Evolutionary conservation across 2,329 filamentous ascomycete species (phyloP), one percentile per base, ranked within the genome.

Genomic region (Diaporthe sp.): DNA sequence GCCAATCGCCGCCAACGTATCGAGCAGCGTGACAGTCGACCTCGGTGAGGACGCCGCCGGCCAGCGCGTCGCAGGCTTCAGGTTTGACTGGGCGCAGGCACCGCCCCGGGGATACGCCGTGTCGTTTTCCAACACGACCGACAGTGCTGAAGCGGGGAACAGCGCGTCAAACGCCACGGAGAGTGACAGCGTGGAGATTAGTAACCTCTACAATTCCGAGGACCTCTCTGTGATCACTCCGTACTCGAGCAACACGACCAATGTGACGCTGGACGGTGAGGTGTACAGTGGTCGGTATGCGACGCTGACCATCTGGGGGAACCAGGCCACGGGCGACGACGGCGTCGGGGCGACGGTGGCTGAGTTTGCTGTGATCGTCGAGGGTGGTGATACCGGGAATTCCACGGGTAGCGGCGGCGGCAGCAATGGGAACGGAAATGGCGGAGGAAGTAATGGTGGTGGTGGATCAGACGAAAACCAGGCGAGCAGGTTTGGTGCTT

Each of bases 51-150:
- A 44, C 10, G 19, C 57, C 4, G 68, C 71, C 0, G 75, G 75
- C 22, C 70, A 73, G 39, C 51, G 58, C 6, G 73, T 76, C 25
- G 37, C 46, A 1, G 75, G 73, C 2, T 65, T 76, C 60, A 51
- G 75, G 28, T 73, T 76, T 25, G 75, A 76, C 73, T 76, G 75
- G 75, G 75, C 75, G 0, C 75, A 76, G 70, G 75, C 75, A 13
- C 75, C 75, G 6, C 73, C 75, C 4, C n/a, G 62, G 0, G 70
- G 73, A 0, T 76, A 75, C 68, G 72, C 70, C 22, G 75, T 76
- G n/a, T 22, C 70, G 1, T 76, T 76, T 8, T 75, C 75, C 13
- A 76, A 76, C 34, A 15, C 46, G 13, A 55, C 19, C 37, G 28
- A 22, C 49, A 34, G 37, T 22, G 37, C 2, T 1, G 67, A 34